These are phyloP conservation scores for Botrytis deweyae DNA, from an alignment of 2,329 filamentous ascomycete species.

Conservation along the genomic window DNA sequence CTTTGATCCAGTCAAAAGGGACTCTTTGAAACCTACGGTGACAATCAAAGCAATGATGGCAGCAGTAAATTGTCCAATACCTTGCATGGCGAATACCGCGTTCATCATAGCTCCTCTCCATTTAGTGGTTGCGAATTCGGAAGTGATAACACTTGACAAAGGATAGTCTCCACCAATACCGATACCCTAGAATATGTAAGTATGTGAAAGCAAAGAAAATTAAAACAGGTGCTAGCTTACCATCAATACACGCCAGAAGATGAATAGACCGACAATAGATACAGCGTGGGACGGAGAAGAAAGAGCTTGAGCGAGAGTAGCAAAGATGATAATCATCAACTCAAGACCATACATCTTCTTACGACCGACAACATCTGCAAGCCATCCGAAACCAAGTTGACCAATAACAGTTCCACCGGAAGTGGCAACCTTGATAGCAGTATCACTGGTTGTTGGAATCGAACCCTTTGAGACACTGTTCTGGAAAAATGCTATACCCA, in stretches of 20 bases:
- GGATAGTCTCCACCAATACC: slow-evolving; percentile 79
- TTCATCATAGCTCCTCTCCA: slow-evolving; percentile 88
- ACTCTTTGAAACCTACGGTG: slow-evolving; percentile 67
- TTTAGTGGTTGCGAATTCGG: slow-evolving; percentile 82
- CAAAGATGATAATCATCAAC: slow-evolving; percentile 76
- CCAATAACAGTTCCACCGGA: slow-evolving; percentile 81
- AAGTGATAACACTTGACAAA: slow-evolving; percentile 78
- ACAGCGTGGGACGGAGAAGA: slow-evolving; percentile 62
- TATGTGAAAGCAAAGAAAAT: slow-evolving; percentile 16
- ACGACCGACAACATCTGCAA: slow-evolving; percentile 75
- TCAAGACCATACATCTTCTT: slow-evolving; percentile 79
- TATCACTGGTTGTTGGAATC: slow-evolving; percentile 69
- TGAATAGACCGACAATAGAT: slow-evolving; percentile 63
- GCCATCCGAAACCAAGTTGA: slow-evolving; percentile 74
- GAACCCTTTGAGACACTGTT: slow-evolving; percentile 43
- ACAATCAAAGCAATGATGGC: slow-evolving; percentile 76
- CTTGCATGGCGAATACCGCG: slow-evolving; percentile 84
- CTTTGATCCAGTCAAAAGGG: slow-evolving; percentile 52
- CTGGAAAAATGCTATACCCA: slow-evolving; percentile 36
- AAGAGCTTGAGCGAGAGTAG: slow-evolving; percentile 70
- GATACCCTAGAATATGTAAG: slow-evolving; percentile 48
- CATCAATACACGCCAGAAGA: slow-evolving; percentile 83
- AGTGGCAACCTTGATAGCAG: slow-evolving; percentile 81
- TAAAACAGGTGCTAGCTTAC: slow-evolving; percentile 27
- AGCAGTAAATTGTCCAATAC: slow-evolving; percentile 74